phyloP scores from a whole-genome alignment of 129 eudicot species.

The Helianthus annuus region HanXRQr2.0-SUNRISE NC_035448.2:15516929-15517428 shows the following conservation, averaged over 20 bases:
- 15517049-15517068: conserved; percentile 34
- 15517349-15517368: too few species aligned
- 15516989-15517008: too few species aligned
- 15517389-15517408: too few species aligned
- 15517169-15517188: conserved; percentile 42
- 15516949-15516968: conserved; percentile 36
- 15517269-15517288: too few species aligned
- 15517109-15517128: conserved; percentile 20
- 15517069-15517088: conserved; percentile 7
- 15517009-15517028: conserved; percentile 25
- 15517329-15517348: too few species aligned
- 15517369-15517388: too few species aligned
- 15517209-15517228: conserved; percentile 19
- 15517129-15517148: conserved; percentile 41
- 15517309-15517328: too few species aligned
- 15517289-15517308: too few species aligned
- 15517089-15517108: conserved; percentile 17
- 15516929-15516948: conserved; percentile 17
- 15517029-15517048: conserved; percentile 1
- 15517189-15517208: conserved; percentile 12
- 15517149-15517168: conserved; percentile 52
- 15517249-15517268: too few species aligned
- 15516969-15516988: conserved; percentile 16
- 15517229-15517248: too few species aligned
- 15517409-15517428: too few species aligned